Base-by-base conservation (phyloP, 1,139 yeast species). In the Blastobotrys aristatus region DNA sequence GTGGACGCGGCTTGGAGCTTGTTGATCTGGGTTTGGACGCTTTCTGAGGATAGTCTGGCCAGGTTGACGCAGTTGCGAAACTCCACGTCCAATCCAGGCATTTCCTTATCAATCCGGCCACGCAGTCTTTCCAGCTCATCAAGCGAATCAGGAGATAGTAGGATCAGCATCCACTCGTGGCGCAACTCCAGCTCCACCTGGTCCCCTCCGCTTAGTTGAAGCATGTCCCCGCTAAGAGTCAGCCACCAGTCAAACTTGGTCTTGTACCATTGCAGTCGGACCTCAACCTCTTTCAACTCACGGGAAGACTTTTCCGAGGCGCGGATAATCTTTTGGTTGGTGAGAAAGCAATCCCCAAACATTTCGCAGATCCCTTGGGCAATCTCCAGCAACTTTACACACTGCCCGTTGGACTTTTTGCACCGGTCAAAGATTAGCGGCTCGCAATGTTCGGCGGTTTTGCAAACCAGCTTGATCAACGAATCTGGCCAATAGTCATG, bases 1-100 rank as follows among this genome's bases (percentile, higher is more conserved):
- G 82, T 75, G 0, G 84, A 71, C 40, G 85, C 74, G 0, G 88
- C 86, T 17, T 80, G 75, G 13, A 82, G 69, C 34, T 84, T 83
- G 1, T 88, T 81, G 16, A 82, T 68, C 56, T 87, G 90, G 1
- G 79, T 71, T 37, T 72, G 73, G 3, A 87, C 73, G 10, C 78
- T 73, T 1, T 71, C 68, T 3, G 66, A 47, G 35, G 76, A 79
- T 2, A 90, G 66, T 0, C 72, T 70, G 2, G 89, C 82, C n/a
- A 92, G 76, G 49, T 75, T 70, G 2, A 73, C 42, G 44, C 60
- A 60, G 50, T 66, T 65, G 34, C 55, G 38, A 53, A 57, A 66
- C 46, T 69, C 74, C 61, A 80, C 50, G 54, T 57, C 24, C 48
- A 55, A 16, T 54, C 56, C 40, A 55, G 50, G 21, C 38, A 55